Base-by-base conservation (phyloP, 169 alveolate species). In the Plasmodium fragile region DNA sequence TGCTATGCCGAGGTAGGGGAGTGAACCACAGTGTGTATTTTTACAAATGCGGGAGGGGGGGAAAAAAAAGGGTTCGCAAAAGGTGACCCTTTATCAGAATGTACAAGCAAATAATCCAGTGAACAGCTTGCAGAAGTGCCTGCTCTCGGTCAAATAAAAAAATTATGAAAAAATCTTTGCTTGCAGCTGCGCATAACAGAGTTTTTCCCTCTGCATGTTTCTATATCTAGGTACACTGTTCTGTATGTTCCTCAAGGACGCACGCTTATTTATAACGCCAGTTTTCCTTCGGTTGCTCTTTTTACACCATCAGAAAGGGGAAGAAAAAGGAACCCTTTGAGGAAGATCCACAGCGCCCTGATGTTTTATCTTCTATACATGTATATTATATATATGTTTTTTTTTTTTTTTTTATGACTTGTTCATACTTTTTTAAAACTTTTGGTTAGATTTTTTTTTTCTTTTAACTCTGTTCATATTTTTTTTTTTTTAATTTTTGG, bases 391-490 rank as follows among this genome's bases (percentile, higher is more conserved):
- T 65, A 22, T 65, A 65, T 59, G 16, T 59, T 22, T 8, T 22
- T 59, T 59, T 59, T 22, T 49, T 49, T 49, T 49, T 11, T 49
- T 49, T 49, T 49, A 65, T 28, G 75, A 28, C 75, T 25, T 65
- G 75, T 65, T 65, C 75, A 65, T 65, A 65, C 2, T 65, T 65
- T 65, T 65, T 25, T 25, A 28, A 28, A 65, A 34, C 36, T 65
- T 65, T 65, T 65, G 30, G 59, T 7, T 49, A 11, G 36, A 22
- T 25, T 65, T 25, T 59, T 7, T 59, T 55, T 65, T 65, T 55
- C n/a, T 65, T 65, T 65, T 65, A 59, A 59, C 34, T 53, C 71
- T 55, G 72, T 55, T 65, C 75, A 65, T 65, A 65, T 25, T 22
- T 65, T 65, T 65, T 65, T 18, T 4, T n/a, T 4, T 0, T 18